phyloP scores from a whole-genome alignment of 495 filamentous ascomycete species.

The Pseudevernia furfuracea region DNA sequence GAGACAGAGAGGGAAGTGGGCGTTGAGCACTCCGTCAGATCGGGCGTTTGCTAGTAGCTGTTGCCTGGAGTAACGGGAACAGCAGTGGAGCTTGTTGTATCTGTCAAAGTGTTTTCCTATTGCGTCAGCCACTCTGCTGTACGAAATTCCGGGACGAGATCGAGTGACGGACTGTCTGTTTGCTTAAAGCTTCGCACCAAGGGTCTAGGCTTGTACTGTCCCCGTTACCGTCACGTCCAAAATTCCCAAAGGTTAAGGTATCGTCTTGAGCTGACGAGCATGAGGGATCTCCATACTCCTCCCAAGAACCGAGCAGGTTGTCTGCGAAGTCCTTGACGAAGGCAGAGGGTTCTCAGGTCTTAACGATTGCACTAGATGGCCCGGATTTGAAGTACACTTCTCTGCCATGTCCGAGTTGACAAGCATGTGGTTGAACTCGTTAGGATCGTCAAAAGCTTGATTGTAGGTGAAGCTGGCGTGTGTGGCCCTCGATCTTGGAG shows the following conservation, averaged over 20 bases:
- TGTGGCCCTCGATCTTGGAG: neutral
- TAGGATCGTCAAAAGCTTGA: neutral
- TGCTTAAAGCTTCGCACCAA: neutral
- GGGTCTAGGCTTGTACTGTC: neutral
- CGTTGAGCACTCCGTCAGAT: conserved; percentile 6
- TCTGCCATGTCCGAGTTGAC: neutral
- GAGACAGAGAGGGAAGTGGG: neutral
- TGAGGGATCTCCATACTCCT: neutral
- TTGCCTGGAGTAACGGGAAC: neutral
- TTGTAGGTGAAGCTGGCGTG: neutral
- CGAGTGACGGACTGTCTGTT: neutral
- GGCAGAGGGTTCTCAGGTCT: neutral
- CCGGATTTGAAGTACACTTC: neutral
- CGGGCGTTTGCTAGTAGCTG: neutral
- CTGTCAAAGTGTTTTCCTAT: neutral
- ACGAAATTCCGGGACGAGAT: neutral
- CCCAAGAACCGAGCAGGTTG: neutral
- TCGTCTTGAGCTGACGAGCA: neutral
- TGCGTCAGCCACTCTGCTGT: neutral
- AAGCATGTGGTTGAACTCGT: neutral
- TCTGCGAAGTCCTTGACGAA: neutral
- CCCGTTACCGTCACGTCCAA: neutral
- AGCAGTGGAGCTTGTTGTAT: neutral
- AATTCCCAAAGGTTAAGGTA: neutral
- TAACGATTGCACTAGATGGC: neutral